Conservation (phyloP, 257 asterid species). For the Apocynum venetum region DNA sequence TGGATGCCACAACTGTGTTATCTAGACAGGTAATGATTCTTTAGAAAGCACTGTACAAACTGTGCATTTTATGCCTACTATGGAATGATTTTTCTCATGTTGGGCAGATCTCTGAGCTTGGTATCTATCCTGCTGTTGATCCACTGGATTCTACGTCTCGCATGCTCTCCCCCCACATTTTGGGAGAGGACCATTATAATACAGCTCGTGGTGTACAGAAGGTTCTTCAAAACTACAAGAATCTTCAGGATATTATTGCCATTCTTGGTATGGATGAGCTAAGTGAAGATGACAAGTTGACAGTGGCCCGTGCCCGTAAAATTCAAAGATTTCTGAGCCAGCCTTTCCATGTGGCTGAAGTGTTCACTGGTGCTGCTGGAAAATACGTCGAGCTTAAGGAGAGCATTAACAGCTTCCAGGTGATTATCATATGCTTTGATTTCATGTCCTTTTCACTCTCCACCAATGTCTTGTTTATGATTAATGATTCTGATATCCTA, state of each 20-base stretch:
- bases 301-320: slow-evolving; percentile 99
- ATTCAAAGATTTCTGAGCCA: slow-evolving; percentile 88
- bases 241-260: slow-evolving; percentile 98
- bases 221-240: slow-evolving; percentile 93
- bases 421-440: slow-evolving; percentile 17
- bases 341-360: slow-evolving; percentile 99
- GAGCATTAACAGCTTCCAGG: slow-evolving; percentile 93
- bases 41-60: neutral
- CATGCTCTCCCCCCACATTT: slow-evolving; percentile 94
- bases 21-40: slow-evolving; percentile 65
- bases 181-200: slow-evolving; percentile 94
- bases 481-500: neutral
- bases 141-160: slow-evolving; percentile 98
- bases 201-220: slow-evolving; percentile 99
- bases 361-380: slow-evolving; percentile 97
- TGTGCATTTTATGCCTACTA: neutral
- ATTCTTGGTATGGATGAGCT: slow-evolving; percentile 99
- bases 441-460: neutral
- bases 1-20: slow-evolving; percentile 98
- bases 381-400: slow-evolving; percentile 97
- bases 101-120: slow-evolving; percentile 91
- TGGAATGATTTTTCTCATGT: neutral
- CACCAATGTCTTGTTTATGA: neutral
- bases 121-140: slow-evolving; percentile 98
- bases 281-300: slow-evolving; percentile 95